Evolutionary conservation across 306 rosid species (phyloP), one percentile per base, ranked within the genome.

Genomic region (Cucumis cinereus): DNA sequence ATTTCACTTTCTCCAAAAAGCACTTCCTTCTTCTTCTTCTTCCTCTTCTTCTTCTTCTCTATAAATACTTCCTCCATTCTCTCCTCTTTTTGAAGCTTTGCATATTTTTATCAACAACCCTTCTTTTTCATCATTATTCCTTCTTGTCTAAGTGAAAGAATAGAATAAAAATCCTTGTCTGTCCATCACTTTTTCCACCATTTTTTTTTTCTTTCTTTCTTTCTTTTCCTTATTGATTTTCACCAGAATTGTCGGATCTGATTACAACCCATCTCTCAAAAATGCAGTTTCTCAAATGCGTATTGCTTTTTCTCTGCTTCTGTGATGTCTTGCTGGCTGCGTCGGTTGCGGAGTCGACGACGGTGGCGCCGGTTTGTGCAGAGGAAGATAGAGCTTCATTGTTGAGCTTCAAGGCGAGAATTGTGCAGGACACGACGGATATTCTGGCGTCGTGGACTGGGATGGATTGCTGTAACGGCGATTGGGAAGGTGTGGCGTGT

Each of bases 401-500:
- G 81, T 85, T 94, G 50, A 84, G 90, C 80, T 92, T 94, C 78
- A 94, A 92, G 82, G 90, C 86, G 30, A 53, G 80, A 81, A 94
- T 94, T 73, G 26, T 52, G 41, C 47, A 83, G 89, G 99, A 94
- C 82, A 90, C 99, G 6, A 89, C 99, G 3, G 88, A 89, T 0
- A 79, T 84, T 2, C 82, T 94, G 3, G 85, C 97, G 23, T 81
- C 99, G 0, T 94, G 99, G 99, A 82, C 83, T 0, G 81, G 95
- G 26, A 80, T 55, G 66, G 96, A 92, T 19, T 94, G 99, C 92
- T 94, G 99, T 41, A 90, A 79, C 24, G 97, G 93, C 28, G 93
- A 96, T 6, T 94, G 99, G 99, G 97, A 92, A 78, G 99, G 99
- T 28, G 90, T 94, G 70, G 76, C 88, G 68, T 94, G 99, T 81